Conservation (phyloP, 805 yeast species). For the Myxozyma neglecta region DNA sequence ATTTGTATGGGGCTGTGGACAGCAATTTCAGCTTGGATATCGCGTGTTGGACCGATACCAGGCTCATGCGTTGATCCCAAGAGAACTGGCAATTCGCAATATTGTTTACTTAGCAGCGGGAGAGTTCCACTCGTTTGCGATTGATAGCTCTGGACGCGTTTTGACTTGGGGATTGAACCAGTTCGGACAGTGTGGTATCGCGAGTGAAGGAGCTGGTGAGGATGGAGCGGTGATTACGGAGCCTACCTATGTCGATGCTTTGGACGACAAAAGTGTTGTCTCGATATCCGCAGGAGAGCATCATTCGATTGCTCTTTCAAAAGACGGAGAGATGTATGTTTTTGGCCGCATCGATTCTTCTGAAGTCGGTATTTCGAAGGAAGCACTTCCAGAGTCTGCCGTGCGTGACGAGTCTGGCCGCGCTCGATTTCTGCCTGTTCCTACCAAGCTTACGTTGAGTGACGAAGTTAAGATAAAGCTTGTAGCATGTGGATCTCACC, state of each 20-base stretch:
- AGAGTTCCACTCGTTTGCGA: conserved; percentile 93
- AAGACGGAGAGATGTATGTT: conserved; percentile 69
- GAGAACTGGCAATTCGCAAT: conserved; percentile 78
- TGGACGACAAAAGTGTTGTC: conserved; percentile 58
- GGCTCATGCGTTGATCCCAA: conserved; percentile 71
- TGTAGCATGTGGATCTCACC: conserved; percentile 88
- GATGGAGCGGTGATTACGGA: conserved; percentile 79
- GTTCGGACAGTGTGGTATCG: conserved; percentile 91
- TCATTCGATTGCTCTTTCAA: conserved; percentile 75
- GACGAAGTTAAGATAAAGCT: conserved; percentile 36
- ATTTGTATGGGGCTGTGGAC: conserved; percentile 97
- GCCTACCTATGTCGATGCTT: conserved; percentile 71
- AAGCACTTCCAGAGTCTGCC: conserved; percentile 66
- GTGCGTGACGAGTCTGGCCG: conserved; percentile 78
- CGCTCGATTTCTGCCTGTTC: conserved; percentile 76
- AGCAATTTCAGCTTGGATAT: conserved; percentile 88
- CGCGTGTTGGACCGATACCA: conserved; percentile 77
- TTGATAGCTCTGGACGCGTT: conserved; percentile 68
- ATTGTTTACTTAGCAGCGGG: conserved; percentile 85
- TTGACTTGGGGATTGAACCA: conserved; percentile 95
- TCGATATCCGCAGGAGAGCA: conserved; percentile 91
- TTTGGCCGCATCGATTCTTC: conserved; percentile 95
- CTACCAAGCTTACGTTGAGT: conserved; percentile 58
- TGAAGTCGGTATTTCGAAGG: conserved; percentile 78
- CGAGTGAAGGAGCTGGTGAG: conserved; percentile 57